Evolutionary conservation across 2,329 filamentous ascomycete genomes (phyloP).

Genomic region (Nemania diffusa): DNA sequence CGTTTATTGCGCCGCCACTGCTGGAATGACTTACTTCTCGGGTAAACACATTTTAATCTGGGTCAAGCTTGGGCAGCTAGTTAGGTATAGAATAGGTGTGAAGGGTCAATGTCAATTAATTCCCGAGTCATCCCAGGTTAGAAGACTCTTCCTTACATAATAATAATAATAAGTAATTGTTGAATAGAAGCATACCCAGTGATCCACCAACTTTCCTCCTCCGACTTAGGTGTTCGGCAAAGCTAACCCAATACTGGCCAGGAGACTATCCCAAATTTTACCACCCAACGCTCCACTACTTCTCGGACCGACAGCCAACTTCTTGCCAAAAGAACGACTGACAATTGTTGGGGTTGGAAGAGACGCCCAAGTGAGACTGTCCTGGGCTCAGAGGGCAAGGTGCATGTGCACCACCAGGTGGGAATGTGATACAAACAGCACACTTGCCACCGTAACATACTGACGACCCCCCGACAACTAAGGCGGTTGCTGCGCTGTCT

Average conservation of each 20-base stretch:
- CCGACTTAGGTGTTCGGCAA: neutral
- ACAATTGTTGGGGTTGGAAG: constrained; percentile 27
- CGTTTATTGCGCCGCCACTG: no score
- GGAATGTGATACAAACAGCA: constrained; percentile 31
- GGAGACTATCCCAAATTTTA: neutral
- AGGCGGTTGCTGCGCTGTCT: constrained; percentile 9
- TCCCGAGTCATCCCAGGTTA: neutral
- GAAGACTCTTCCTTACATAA: neutral
- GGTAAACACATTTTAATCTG: no score
- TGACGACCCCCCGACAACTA: constrained; percentile 26
- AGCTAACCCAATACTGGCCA: neutral
- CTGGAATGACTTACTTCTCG: no score
- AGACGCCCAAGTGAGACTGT: constrained; percentile 29
- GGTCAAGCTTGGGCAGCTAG: no score
- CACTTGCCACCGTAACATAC: constrained; percentile 32
- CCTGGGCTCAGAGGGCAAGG: constrained; percentile 28
- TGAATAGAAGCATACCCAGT: neutral
- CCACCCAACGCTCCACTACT: constrained; percentile 1
- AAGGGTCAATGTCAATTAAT: neutral
- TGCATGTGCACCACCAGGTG: constrained; percentile 27
- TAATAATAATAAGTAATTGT: neutral
- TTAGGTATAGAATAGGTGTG: neutral
- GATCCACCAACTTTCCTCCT: neutral
- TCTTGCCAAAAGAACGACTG: constrained; percentile 31
- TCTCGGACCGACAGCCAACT: constrained; percentile 24